Conservation (phyloP, 2,329 filamentous ascomycete genomes). For the Fusarium udum region DNA sequence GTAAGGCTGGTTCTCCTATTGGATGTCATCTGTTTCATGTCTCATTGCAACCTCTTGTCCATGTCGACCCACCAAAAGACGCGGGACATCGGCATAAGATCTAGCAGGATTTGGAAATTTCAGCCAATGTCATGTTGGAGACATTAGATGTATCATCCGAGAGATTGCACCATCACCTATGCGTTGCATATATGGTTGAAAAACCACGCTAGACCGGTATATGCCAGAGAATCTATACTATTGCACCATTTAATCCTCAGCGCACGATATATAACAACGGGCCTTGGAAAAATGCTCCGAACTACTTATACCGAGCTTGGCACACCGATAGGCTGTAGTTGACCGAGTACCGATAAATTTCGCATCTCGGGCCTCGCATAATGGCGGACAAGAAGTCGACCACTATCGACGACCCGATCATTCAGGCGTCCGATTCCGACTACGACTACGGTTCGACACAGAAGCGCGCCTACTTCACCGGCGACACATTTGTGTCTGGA, state of each 20-base stretch:
- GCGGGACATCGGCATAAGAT: not conserved
- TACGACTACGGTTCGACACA: not conserved
- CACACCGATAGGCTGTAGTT: not conserved
- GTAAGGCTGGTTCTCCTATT: not conserved
- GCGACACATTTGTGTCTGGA: not conserved
- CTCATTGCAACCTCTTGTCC: not conserved
- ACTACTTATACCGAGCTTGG: not conserved
- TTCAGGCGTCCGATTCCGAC: not conserved
- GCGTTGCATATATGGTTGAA: not conserved
- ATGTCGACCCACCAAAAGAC: not conserved
- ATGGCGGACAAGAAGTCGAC: not conserved
- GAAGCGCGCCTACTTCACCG: not conserved
- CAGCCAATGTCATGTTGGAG: not conserved
- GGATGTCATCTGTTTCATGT: not conserved
- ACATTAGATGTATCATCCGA: not conserved
- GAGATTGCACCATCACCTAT: not conserved
- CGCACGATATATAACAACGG: not conserved
- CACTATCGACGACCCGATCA: not conserved
- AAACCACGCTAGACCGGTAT: not conserved
- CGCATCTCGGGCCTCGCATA: not conserved
- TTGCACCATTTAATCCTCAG: slow-evolving; percentile 4
- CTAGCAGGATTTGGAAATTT: not conserved
- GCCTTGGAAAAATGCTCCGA: not conserved
- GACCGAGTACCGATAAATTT: not conserved
- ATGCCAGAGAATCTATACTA: not conserved